Evolutionary conservation across 1,284 basidiomycete species (phyloP).

Genomic region (Heterobasidion parviporum): DNA sequence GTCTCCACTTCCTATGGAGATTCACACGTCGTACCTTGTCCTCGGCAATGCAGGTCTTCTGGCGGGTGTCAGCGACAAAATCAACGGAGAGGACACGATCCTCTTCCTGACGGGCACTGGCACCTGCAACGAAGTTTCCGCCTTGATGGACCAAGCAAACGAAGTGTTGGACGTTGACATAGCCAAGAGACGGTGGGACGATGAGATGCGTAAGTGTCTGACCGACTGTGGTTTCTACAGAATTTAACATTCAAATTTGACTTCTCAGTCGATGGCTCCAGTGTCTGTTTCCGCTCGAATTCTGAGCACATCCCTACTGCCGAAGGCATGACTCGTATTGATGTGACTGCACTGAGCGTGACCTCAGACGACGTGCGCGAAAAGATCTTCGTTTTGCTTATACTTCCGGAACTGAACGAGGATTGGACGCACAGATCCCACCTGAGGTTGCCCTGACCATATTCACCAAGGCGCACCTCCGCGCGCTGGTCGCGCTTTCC

Average conservation of each 20-base stretch:
- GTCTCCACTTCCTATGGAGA: background rate
- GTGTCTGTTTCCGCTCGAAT: background rate
- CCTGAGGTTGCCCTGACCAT: background rate
- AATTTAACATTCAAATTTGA: background rate
- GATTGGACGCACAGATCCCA: background rate
- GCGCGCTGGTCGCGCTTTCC: background rate
- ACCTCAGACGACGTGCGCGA: background rate
- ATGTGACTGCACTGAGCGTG: background rate
- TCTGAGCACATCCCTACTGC: background rate
- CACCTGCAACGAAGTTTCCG: background rate
- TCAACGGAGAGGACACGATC: background rate
- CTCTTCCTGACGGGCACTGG: slow-evolving; percentile 2
- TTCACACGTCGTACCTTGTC: background rate
- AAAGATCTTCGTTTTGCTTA: background rate
- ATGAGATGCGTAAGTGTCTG: background rate
- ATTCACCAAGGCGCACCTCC: background rate
- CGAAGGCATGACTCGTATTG: background rate
- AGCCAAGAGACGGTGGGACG: background rate
- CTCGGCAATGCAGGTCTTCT: background rate
- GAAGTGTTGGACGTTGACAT: background rate
- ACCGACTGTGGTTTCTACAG: background rate
- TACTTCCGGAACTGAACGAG: background rate
- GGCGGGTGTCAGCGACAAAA: background rate
- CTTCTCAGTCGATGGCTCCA: background rate
- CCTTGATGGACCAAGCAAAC: background rate